A percentile compares a stretch with the other conserved stretches of the same genome.
These are phyloP conservation scores for Rosa rugosa DNA, from an alignment of 306 rosid species.

Conservation along the genomic window DNA sequence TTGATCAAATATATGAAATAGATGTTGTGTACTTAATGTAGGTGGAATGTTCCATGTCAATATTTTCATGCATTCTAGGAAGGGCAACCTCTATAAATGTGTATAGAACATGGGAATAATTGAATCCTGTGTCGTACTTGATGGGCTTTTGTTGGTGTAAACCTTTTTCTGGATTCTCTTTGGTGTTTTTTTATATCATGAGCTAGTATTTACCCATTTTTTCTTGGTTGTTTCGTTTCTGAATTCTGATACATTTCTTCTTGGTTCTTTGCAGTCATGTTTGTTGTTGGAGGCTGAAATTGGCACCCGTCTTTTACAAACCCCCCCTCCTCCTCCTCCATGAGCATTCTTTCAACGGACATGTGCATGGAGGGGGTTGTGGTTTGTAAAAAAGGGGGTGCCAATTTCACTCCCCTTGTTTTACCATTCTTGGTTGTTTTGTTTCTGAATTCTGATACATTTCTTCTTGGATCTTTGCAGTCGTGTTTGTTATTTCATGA, in stretches of 20 bases:
- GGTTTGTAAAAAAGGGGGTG: too few relatives aligned
- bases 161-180: neutral
- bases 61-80: neutral
- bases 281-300: too few relatives aligned
- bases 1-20: neutral
- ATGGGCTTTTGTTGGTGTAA: neutral
- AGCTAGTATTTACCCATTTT: neutral
- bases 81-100: neutral
- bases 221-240: neutral
- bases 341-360: too few relatives aligned
- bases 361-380: too few relatives aligned
- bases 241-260: neutral
- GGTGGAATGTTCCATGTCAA: neutral
- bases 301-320: too few relatives aligned
- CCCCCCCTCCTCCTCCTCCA: too few relatives aligned
- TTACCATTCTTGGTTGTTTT: too few relatives aligned
- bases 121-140: neutral
- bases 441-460: too few relatives aligned
- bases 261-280: too few relatives aligned
- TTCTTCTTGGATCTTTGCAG: too few relatives aligned
- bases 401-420: too few relatives aligned
- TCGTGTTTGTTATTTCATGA: neutral
- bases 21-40: neutral
- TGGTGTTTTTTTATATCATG: neutral
- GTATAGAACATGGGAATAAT: neutral